Evolutionary conservation across 1,284 basidiomycete genomes (phyloP), one percentile per base, ranked within the genome.

Genomic region (Rhodofomes roseus): DNA sequence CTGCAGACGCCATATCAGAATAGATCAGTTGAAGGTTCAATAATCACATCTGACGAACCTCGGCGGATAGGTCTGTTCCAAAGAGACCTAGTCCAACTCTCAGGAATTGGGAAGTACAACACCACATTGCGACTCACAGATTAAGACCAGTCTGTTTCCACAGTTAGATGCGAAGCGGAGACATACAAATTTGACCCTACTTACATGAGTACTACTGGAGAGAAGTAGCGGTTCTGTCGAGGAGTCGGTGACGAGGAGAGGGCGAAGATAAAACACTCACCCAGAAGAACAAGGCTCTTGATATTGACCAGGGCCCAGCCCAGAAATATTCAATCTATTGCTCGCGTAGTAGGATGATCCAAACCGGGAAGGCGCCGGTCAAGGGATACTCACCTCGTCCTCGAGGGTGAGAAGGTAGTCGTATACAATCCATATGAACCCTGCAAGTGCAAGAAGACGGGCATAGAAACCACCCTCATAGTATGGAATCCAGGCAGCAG

Each of bases 281-380:
- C 54, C 66, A 20, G 40, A 72, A 64, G 59, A 66, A 72, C n/a
- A 72, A 52, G 27, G 65, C 46, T 23, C 65, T 64, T 6, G 71
- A 66, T 18, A 65, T 52, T 1, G 61, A 61, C 70, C 70, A 72
- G 41, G 57, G 40, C 11, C 68, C 68, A 4, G 60, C 58, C 71
- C 71, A 72, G 60, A 71, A 70, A 58, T 65, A 69, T 31, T 64
- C 51, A 18, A 71, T 51, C 71, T 72, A 27, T 14, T 2, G n/a
- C 27, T 52, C n/a, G 22, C 18, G 27, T 18, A 39, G 5, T 20
- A 16, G 6, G 34, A 36, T 16, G 14, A 39, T 39, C 37, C 3
- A 39, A 18, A 39, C 7, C 16, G 9, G 16, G 5, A 39, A 18
- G 7, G 9, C 12, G 27, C 54, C 39, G 23, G 31, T 6, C 4